phyloP scores from a whole-genome alignment of 73 alveolate genomes.

The Paramecium octaurelia region DNA sequence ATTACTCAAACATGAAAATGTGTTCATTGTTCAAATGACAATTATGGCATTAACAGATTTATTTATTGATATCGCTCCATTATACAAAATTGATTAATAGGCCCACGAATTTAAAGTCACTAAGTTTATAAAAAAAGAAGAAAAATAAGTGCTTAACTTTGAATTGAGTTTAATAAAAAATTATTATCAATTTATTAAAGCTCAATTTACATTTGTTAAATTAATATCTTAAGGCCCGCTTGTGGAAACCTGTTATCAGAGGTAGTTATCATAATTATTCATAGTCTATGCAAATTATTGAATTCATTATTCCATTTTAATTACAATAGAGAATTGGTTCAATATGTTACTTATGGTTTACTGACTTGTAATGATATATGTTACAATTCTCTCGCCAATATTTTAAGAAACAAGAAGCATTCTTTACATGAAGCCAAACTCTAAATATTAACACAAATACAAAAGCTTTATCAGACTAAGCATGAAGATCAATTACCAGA shows the following conservation, averaged over 20 bases:
- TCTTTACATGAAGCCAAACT: not conserved
- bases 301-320: not conserved
- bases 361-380: not conserved
- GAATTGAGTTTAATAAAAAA: not conserved
- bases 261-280: not conserved
- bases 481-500: conserved; percentile 19
- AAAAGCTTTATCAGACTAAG: not conserved
- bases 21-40: not conserved
- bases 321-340: not conserved
- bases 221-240: not conserved
- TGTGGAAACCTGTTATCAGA: not conserved
- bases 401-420: not conserved
- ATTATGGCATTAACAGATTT: conserved; percentile 32
- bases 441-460: not conserved
- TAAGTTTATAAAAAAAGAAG: conserved; percentile 24
- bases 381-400: not conserved
- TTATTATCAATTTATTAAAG: not conserved
- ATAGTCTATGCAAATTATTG: not conserved
- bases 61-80: conserved; percentile 31
- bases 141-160: not conserved
- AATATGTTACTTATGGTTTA: not conserved
- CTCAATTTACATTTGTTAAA: not conserved
- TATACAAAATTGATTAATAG: not conserved
- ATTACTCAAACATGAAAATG: conserved; percentile 1
- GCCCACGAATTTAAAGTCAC: not conserved